Conservation (phyloP, 805 yeast genomes). For the Hanseniaspora pseudoguilliermondii region DNA sequence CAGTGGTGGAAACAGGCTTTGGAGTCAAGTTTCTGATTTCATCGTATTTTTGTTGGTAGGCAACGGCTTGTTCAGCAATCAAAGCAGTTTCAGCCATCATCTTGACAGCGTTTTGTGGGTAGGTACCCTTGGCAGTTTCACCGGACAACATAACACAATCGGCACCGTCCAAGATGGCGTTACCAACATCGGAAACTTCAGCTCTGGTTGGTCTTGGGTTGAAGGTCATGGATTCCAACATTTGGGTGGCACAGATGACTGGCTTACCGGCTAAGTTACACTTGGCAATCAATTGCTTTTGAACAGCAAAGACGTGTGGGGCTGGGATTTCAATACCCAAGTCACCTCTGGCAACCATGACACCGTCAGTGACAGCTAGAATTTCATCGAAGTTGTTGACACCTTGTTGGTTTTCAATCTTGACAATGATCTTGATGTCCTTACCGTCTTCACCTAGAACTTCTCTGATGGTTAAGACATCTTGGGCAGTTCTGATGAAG, state of each 20-base stretch:
- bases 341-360: slow-evolving; percentile 99
- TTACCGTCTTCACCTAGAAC: slow-evolving; percentile 95
- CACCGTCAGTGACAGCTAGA: slow-evolving; percentile 91
- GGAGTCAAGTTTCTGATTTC: slow-evolving; percentile 77
- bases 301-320: slow-evolving; percentile 95
- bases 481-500: slow-evolving; percentile 89
- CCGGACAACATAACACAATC: slow-evolving; percentile 99
- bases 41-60: slow-evolving; percentile 71
- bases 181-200: slow-evolving; percentile 98
- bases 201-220: slow-evolving; percentile 99
- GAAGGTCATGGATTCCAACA: slow-evolving; percentile 98
- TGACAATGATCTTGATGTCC: slow-evolving; percentile 89
- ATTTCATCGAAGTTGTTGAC: slow-evolving; percentile 98
- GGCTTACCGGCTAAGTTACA: slow-evolving; percentile 99
- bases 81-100: slow-evolving; percentile 98
- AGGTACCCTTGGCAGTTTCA: slow-evolving; percentile 98
- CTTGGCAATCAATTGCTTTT: slow-evolving; percentile 97
- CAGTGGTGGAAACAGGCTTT: slow-evolving; percentile 84
- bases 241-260: slow-evolving; percentile 98
- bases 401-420: slow-evolving; percentile 99
- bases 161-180: slow-evolving; percentile 97
- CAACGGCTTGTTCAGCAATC: slow-evolving; percentile 92
- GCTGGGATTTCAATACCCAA: slow-evolving; percentile 99
- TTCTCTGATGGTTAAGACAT: slow-evolving; percentile 77
- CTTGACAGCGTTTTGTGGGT: slow-evolving; percentile 93